Evolutionary conservation across 805 yeast genomes (phyloP).

Genomic region (Hanseniaspora nectarophila): DNA sequence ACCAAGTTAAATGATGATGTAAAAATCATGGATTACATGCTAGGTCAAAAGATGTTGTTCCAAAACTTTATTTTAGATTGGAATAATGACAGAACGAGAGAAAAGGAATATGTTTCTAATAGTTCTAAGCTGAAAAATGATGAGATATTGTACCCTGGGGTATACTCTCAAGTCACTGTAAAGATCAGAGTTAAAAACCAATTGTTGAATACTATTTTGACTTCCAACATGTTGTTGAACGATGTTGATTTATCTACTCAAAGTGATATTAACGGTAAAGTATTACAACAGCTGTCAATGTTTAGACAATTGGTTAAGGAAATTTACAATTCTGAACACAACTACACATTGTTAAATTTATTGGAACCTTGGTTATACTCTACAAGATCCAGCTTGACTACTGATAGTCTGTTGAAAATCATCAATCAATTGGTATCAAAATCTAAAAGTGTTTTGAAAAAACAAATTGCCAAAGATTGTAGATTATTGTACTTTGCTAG

Average conservation of each 20-base stretch:
- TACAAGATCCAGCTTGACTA: conserved; percentile 77
- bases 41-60: conserved; percentile 61
- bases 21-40: conserved; percentile 57
- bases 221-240: conserved; percentile 55
- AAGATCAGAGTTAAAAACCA: conserved; percentile 71
- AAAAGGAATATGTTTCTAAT: conserved; percentile 41
- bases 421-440: conserved; percentile 24
- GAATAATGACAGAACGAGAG: conserved; percentile 65
- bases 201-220: conserved; percentile 73
- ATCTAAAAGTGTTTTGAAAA: conserved; percentile 11
- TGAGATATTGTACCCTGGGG: conserved; percentile 60
- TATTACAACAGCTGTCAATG: conserved; percentile 39
- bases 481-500: conserved; percentile 4
- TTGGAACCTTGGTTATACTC: conserved; percentile 72
- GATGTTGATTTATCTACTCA: conserved; percentile 46
- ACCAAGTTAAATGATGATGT: conserved; percentile 1
- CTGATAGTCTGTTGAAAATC: conserved; percentile 68
- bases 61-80: conserved; percentile 81
- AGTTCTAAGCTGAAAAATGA: conserved; percentile 58
- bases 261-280: conserved; percentile 69
- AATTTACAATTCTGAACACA: conserved; percentile 89
- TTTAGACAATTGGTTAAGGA: conserved; percentile 63
- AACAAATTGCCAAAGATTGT: conserved; percentile 9
- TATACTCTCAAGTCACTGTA: conserved; percentile 63
- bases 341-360: conserved; percentile 47